Evolutionary conservation across 352 stramenopile species (phyloP).

Genomic region (Phytophthora megakarya): DNA sequence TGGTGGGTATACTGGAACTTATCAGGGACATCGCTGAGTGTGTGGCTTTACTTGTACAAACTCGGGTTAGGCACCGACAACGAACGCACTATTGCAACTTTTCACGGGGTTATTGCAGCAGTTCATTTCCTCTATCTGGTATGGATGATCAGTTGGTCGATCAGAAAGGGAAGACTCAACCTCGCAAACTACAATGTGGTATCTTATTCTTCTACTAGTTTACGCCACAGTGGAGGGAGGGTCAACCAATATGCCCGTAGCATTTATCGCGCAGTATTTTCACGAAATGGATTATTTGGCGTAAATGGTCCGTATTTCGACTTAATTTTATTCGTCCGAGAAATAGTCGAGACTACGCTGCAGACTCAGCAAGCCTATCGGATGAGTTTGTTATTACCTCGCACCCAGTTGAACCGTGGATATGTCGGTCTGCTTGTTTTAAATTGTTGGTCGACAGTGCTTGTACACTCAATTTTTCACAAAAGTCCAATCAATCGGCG

Average conservation of each 20-base stretch:
- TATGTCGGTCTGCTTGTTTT: constrained; percentile 28
- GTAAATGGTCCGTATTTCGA: background rate
- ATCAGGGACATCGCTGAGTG: background rate
- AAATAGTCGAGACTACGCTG: background rate
- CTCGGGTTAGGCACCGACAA: background rate
- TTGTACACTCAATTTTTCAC: constrained; percentile 29
- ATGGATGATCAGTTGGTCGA: background rate
- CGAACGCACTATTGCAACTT: background rate
- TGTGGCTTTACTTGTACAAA: constrained; percentile 1
- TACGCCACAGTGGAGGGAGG: background rate
- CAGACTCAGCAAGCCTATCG: background rate
- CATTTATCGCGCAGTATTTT: background rate
- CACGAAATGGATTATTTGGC: background rate
- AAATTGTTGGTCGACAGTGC: constrained; percentile 36
- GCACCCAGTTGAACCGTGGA: constrained; percentile 27
- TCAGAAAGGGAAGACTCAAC: background rate
- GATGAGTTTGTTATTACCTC: constrained; percentile 1
- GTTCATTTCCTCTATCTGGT: background rate
- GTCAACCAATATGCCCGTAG: background rate
- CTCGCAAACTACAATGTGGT: background rate
- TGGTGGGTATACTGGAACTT: constrained; percentile 1
- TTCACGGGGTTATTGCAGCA: background rate
- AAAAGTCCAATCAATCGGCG: constrained; percentile 10
- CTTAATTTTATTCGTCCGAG: background rate
- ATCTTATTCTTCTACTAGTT: background rate